Evolutionary conservation across 306 rosid species (phyloP).

Genomic region (Prunus fruticosa): DNA sequence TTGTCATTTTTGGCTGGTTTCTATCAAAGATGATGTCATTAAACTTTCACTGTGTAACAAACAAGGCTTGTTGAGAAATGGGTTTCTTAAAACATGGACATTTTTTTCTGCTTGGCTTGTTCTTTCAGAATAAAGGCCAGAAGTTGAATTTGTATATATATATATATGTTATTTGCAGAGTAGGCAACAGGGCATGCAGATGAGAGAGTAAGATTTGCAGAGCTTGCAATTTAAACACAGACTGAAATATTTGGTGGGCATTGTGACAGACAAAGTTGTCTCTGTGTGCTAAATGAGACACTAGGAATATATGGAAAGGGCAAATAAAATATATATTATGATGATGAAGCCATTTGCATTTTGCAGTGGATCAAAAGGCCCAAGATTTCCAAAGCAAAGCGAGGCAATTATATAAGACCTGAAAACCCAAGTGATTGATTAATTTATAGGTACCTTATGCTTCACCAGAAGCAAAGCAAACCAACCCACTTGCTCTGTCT

Average conservation of each 20-base stretch:
- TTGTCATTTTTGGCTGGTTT: background rate
- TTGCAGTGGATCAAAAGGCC: constrained; percentile 10
- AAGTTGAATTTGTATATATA: background rate
- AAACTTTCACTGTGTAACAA: too few relatives aligned
- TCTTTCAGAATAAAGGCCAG: background rate
- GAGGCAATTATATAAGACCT: background rate
- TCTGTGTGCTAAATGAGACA: constrained; percentile 40
- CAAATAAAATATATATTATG: constrained; percentile 26
- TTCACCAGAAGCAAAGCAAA: constrained; percentile 43
- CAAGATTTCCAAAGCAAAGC: background rate
- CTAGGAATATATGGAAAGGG: constrained; percentile 35
- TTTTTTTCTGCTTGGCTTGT: background rate
- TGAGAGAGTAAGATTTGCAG: constrained; percentile 3
- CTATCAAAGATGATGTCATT: constrained; percentile 1
- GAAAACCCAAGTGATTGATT: constrained; percentile 27
- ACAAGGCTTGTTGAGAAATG: background rate
- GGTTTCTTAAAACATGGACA: background rate
- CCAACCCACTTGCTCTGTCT: constrained; percentile 57
- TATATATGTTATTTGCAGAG: background rate
- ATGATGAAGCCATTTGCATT: background rate
- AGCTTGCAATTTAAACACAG: constrained; percentile 9
- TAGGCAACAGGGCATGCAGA: background rate
- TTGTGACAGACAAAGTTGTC: constrained; percentile 38
- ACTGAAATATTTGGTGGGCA: constrained; percentile 14
- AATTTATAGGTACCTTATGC: constrained; percentile 17